Evolutionary conservation across 202 grass and related monocot species (phyloP), one percentile per base, ranked within the genome.

Genomic region (Sporobolus alterniflorus): DNA sequence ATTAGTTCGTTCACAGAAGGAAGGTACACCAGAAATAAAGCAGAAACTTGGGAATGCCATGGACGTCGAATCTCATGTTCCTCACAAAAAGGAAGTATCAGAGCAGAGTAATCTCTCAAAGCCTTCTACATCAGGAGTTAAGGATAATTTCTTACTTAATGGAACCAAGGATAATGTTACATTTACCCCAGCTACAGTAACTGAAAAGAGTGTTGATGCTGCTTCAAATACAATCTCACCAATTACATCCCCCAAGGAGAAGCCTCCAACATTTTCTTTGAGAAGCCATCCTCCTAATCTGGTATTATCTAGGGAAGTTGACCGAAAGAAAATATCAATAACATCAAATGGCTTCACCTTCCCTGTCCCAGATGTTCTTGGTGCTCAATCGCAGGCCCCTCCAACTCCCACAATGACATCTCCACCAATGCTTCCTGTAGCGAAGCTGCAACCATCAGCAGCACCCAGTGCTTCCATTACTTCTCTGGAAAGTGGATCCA

Each of bases 391-490:
- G 13, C 70, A 76, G 44, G 74, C 69, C 25, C 85, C 83, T 73
- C 83, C 83, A 47, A 86, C 85, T 10, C 79, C 79, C 61, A 90
- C 82, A 74, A 51, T 91, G 85, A 8, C 88, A 84, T 82, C 78
- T 69, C 82, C 66, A 1, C 84, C 79, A 64, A 43, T 60, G 72
- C 54, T 78, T 69, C 41, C 67, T 25, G 44, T 74, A 82, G 84
- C 71, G 61, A 90, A 77, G 55, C 64, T 55, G 60, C 26, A 82
- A 30, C 33, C 34, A 69, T 68, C 80, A 79, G 16, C 24, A 64
- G 30, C n/a, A 22, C 42, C 46, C 21, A 63, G n/a, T 60, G 64
- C 39, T 71, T 78, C 82, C 48, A 69, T 69, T 79, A 73, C 74
- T 75, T 72, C 52, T 36, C 33, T 18, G 28, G 44, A 72, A 73